Percentiles rank a stretch among this genome's conserved stretches.
Conservation (phyloP, 2,329 filamentous ascomycete genomes). For the Pseudogymnoascus sp. region DNA sequence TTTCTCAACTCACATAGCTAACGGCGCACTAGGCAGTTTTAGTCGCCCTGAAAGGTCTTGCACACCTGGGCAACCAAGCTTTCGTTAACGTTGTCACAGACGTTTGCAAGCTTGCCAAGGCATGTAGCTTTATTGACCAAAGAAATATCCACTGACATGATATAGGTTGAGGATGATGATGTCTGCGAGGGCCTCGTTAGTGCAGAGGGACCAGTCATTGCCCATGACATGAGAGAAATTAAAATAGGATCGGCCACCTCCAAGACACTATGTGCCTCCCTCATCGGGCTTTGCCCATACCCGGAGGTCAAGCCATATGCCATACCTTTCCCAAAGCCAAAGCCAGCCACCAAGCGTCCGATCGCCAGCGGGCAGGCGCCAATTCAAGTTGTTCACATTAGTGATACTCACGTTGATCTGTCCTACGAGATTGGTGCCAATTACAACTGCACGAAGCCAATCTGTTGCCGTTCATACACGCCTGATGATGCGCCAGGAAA, state of each 20-base stretch:
- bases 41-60: conserved; percentile 37
- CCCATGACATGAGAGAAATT: conserved; percentile 42
- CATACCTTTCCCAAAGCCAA: conserved; percentile 30
- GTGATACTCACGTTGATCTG: conserved; percentile 37
- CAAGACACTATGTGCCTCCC: conserved; percentile 44
- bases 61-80: conserved; percentile 35
- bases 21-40: conserved; percentile 25
- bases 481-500: conserved; percentile 32
- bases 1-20: not conserved
- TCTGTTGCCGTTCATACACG: conserved; percentile 36
- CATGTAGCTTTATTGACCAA: conserved; percentile 16
- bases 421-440: conserved; percentile 33
- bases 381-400: conserved; percentile 36
- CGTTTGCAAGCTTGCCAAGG: conserved; percentile 26
- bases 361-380: conserved; percentile 30
- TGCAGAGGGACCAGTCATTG: conserved; percentile 47
- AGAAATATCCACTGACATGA: not conserved
- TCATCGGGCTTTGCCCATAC: conserved; percentile 38
- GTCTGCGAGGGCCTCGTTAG: conserved; percentile 39
- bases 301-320: conserved; percentile 30
- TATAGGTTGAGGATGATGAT: conserved; percentile 31
- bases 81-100: conserved; percentile 34
- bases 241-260: conserved; percentile 42
- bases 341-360: conserved; percentile 29
- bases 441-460: conserved; percentile 36